These are phyloP conservation scores for Sporothrix curviconia DNA, from an alignment of 2,329 filamentous ascomycete genomes.

Conservation along the genomic window DNA sequence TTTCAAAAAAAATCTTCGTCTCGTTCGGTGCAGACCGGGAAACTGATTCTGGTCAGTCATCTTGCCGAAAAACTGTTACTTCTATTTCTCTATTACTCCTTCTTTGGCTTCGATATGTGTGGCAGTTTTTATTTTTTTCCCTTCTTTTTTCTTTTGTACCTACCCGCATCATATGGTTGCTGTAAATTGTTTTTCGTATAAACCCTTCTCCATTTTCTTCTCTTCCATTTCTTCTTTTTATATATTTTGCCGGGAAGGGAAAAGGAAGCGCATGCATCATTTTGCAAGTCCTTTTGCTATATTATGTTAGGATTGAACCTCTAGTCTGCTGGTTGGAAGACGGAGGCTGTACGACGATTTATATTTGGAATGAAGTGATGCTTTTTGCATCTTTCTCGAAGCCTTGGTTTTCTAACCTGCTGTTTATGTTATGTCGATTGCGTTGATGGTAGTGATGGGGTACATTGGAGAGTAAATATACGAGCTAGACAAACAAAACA, in stretches of 20 bases:
- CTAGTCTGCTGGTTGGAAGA: neutral
- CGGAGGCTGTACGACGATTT: slow-evolving; percentile 1
- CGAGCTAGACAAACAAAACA: neutral
- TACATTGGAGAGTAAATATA: neutral
- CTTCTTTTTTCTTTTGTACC: neutral
- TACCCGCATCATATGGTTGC: neutral
- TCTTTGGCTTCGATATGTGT: neutral
- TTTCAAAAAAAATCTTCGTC: neutral
- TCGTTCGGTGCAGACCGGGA: neutral
- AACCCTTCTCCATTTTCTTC: slow-evolving; percentile 6
- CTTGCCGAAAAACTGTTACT: no score
- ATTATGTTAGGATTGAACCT: neutral
- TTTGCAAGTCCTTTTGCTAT: neutral
- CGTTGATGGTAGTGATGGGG: no score
- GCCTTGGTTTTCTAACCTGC: neutral
- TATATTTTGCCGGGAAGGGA: slow-evolving; percentile 1
- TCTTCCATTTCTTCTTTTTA: slow-evolving; percentile 3
- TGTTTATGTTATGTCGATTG: neutral
- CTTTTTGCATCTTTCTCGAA: neutral
- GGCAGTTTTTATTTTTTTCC: neutral
- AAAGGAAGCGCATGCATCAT: neutral
- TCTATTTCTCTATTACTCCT: neutral
- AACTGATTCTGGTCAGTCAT: neutral
- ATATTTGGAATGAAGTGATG: slow-evolving; percentile 5
- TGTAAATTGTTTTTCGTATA: neutral